Evolutionary conservation across 768 basidiomycete species (phyloP), one percentile per base, ranked within the genome.

Genomic region (Crucibulum laeve): DNA sequence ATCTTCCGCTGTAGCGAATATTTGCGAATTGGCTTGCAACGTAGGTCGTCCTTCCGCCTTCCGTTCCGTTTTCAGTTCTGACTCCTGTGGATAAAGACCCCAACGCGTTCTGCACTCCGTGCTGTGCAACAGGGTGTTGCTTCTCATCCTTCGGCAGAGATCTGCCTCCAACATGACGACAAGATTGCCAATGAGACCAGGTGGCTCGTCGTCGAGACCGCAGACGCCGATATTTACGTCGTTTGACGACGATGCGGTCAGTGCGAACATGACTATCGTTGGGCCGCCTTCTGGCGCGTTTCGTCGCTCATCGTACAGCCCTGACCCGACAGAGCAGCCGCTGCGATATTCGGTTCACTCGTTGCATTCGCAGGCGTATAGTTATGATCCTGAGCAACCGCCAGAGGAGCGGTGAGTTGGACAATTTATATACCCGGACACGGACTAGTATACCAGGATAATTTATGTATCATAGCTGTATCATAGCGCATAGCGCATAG

Each of bases 51-150:
- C 18, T 36, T 17, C 18, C n/a, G 22, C n/a, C 6, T 21, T 15
- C 11, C 8, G 17, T 25, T 19, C 19, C 22, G 17, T 25, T 18
- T 44, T 17, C n/a, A n/a, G n/a, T 44, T 40, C 37, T 3, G 19
- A 3, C 19, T 8, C 25, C 26, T 14, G 36, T 33, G 21, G 19
- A 17, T 5, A 10, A 26, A 72, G 68, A 11, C 67, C 67, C 4
- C 70, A 72, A 49, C 65, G 70, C 25, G 67, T 70, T 21, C 48
- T 71, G n/a, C 71, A 72, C 50, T 70, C 68, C 11, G 55, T 71
- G 10, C 52, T 72, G 30, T 69, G 67, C 52, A 69, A 54, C 23
- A 65, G 70, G 19, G 68, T 72, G 15, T 59, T 74, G 4, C 54
- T 74, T 30, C 58, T 65, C 24, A 70, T 74, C 32, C 54, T 66